Base-by-base conservation (phyloP, 192 early-diverging fungal genomes). In the Ambispora gerdemannii region DNA sequence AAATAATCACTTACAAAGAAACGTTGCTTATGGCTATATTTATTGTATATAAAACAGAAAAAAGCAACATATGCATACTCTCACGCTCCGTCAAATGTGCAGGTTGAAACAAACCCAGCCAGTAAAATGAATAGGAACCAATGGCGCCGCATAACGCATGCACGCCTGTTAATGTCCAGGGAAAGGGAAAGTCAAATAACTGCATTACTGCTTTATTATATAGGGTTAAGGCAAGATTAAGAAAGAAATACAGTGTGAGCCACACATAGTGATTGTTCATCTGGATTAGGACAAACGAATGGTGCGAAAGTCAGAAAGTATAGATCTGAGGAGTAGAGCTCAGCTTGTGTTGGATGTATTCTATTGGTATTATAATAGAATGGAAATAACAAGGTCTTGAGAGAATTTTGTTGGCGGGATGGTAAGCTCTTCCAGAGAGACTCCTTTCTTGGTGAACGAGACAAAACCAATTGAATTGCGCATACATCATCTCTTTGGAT, bases 1-100 rank as follows among this genome's bases (percentile, higher is more conserved):
- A 43, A 43, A 15, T 10, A 58, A 49, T 72, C 58, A 89, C 83
- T 82, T 91, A 86, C 80, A 94, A 67, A 50, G 90, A 91, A 6
- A 94, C 87, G 68, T 92, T 94, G 71, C 88, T 89, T 4, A 91
- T 86, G 27, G 91, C 92, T 74, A 96, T 94, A 70, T 96, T 96
- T 73, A 90, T 84, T 0, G 92, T 96, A 72, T 93, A 96, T 1
- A 96, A 85, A 28, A 91, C 77, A 11, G 92, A 93, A 74, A 93
- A 96, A 61, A 87, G 77, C 64, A 88, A 69, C 81, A 95, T 84
- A 35, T 87, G 72, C 76, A 83, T 79, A 62, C 78, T 82, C 55
- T 92, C 90, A 17, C 79, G 74, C 35, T 72, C 73, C n/a, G 79
- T 81, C 2, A 91, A 78, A 2, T 73, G 59, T 27, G 71, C 63